A percentile compares a stretch with the other conserved stretches of the same genome.
Evolutionary conservation across 2,329 filamentous ascomycete genomes (phyloP).

Genomic region (Colletotrichum karsti): DNA sequence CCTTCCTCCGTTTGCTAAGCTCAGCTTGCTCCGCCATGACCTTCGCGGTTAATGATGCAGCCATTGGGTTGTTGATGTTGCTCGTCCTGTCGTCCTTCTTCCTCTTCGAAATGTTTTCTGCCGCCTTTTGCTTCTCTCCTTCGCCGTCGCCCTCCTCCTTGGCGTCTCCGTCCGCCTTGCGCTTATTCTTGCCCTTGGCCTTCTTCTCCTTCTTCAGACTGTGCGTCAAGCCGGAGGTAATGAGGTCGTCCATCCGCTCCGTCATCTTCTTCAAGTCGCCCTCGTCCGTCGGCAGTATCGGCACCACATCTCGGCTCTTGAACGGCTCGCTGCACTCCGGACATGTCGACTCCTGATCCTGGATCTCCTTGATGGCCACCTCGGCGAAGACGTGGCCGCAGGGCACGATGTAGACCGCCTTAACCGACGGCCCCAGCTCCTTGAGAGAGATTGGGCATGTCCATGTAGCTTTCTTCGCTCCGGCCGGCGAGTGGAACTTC

Average conservation of each 20-base stretch:
- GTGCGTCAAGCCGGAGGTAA: conserved; percentile 79
- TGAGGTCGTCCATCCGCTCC: conserved; percentile 73
- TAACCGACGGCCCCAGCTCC: conserved; percentile 80
- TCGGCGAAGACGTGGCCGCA: conserved; percentile 96
- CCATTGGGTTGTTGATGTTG: conserved; percentile 88
- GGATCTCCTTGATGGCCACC: conserved; percentile 83
- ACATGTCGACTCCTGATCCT: conserved; percentile 67
- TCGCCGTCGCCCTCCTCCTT: conserved; percentile 45
- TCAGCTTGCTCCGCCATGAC: conserved; percentile 89
- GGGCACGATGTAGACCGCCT: conserved; percentile 88
- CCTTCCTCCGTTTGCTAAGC: conserved; percentile 79
- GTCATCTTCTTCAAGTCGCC: conserved; percentile 75
- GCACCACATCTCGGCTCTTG: conserved; percentile 78
- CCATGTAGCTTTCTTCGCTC: conserved; percentile 67
- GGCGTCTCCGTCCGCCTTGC: conserved; percentile 65
- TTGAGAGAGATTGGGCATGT: conserved; percentile 90
- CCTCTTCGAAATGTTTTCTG: conserved; percentile 26
- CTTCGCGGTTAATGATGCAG: conserved; percentile 84
- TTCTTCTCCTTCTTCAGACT: conserved; percentile 84
- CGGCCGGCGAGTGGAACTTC: conserved; percentile 67
- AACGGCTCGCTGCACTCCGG: conserved; percentile 82
- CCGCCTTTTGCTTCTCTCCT: conserved; percentile 32
- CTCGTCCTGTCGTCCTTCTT: conserved; percentile 50
- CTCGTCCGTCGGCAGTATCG: conserved; percentile 77
- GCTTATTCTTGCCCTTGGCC: conserved; percentile 76